Conservation (phyloP, 2,329 filamentous ascomycete species). For the Dothideomycetidae sp. region DNA sequence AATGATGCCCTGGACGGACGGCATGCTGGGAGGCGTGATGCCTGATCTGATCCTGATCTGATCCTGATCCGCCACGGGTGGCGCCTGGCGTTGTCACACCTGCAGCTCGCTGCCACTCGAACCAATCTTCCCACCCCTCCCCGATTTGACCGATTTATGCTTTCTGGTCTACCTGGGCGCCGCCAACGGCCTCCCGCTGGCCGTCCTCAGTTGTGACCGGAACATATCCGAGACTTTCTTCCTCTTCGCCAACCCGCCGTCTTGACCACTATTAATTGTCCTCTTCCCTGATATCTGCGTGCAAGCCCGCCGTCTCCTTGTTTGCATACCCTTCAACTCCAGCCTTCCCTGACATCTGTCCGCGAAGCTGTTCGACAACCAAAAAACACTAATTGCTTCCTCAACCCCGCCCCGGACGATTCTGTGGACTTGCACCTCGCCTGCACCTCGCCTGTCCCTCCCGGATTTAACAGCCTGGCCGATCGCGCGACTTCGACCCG, state of each 20-base stretch:
- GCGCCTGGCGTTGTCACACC: no score
- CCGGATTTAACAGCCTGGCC: not conserved
- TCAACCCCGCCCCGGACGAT: no score
- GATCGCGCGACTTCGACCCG: conserved; percentile 12
- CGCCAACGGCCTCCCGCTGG: not conserved
- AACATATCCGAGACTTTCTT: not conserved
- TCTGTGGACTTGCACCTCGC: not conserved
- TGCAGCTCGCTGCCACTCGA: not conserved
- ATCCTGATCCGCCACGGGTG: no score
- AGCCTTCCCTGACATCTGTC: not conserved
- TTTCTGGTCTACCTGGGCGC: not conserved
- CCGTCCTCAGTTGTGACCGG: not conserved
- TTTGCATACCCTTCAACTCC: not conserved
- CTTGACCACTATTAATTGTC: not conserved
- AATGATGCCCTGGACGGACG: no score
- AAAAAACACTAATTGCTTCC: no score
- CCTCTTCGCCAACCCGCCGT: not conserved
- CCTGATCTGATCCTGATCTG: no score
- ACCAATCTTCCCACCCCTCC: not conserved
- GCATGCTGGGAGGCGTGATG: no score
- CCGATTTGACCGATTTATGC: not conserved
- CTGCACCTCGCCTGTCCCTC: not conserved
- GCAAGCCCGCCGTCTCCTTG: not conserved
- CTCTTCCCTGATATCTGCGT: not conserved
- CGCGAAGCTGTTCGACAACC: not conserved